Evolutionary conservation across 345 rosid species (phyloP).

Genomic region (Corymbia maculata): DNA sequence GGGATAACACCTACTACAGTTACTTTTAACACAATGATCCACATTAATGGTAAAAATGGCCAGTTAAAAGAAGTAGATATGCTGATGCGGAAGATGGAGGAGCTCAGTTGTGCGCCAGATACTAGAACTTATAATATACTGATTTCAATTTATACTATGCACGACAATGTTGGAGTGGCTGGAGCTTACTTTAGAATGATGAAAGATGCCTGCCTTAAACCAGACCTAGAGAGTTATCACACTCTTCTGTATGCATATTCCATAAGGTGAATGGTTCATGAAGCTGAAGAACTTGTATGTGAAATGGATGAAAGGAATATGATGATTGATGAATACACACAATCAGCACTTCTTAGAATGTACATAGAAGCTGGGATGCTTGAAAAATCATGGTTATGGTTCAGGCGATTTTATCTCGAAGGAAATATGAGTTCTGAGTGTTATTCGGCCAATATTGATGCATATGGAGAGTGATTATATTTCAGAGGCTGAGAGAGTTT

Average conservation of each 20-base stretch:
- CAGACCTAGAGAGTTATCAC: conserved; percentile 75
- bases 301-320: conserved; percentile 63
- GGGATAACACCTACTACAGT: conserved; percentile 76
- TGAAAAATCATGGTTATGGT: conserved; percentile 84
- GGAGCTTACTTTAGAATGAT: conserved; percentile 49
- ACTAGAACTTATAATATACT: conserved; percentile 88
- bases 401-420: conserved; percentile 54
- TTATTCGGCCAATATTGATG: conserved; percentile 85
- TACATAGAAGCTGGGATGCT: conserved; percentile 70
- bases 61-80: conserved; percentile 52
- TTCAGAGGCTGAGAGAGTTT: conserved; percentile 55
- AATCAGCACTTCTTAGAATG: conserved; percentile 82
- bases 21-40: conserved; percentile 89
- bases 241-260: conserved; percentile 86
- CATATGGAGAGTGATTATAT: conserved; percentile 67
- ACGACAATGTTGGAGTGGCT: conserved; percentile 47
- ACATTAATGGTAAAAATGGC: conserved; percentile 70
- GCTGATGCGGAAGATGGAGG: conserved; percentile 69
- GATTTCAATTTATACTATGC: conserved; percentile 69
- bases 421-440: conserved; percentile 71
- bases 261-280: conserved; percentile 64
- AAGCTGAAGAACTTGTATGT: conserved; percentile 57
- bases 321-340: conserved; percentile 85
- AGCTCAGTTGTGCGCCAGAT: conserved; percentile 61
- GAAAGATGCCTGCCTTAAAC: conserved; percentile 57